Percentiles rank a stretch among this genome's conserved stretches.
These are phyloP conservation scores for Cucurbita argyrosperma DNA, from an alignment of 306 rosid species.

Conservation along the genomic window DNA sequence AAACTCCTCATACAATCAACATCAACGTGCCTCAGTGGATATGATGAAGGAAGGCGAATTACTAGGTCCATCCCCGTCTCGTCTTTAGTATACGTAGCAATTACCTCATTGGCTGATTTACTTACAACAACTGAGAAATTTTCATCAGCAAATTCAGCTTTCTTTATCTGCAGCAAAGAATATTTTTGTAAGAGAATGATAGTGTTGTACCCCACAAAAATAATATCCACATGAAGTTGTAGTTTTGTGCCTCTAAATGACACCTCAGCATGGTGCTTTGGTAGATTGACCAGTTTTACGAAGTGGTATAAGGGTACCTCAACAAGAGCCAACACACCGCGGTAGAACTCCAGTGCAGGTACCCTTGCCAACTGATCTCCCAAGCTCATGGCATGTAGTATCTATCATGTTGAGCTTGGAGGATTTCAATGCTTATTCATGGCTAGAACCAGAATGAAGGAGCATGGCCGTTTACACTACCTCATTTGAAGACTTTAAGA, in stretches of 20 bases:
- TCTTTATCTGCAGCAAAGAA: conserved; percentile 61
- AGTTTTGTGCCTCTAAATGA: neutral
- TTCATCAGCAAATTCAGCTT: conserved; percentile 56
- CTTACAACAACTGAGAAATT: conserved; percentile 79
- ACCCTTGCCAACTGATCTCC: neutral
- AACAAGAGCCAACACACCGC: neutral
- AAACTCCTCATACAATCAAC: conserved; percentile 86
- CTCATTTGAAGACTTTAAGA: neutral
- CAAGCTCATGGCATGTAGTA: neutral
- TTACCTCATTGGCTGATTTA: conserved; percentile 88
- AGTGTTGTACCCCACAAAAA: neutral
- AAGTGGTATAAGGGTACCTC: neutral
- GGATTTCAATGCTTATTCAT: neutral
- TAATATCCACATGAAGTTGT: neutral
- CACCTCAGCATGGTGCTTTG: neutral
- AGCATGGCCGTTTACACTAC: neutral
- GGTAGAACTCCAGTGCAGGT: neutral
- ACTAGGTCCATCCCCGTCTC: conserved; percentile 95
- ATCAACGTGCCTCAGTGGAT: conserved; percentile 78
- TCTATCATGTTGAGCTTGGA: neutral
- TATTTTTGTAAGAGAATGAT: neutral
- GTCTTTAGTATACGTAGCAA: conserved; percentile 94
- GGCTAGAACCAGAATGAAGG: neutral
- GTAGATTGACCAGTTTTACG: neutral
- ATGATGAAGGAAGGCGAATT: conserved; percentile 80